Percentiles rank a stretch among this genome's conserved stretches.
These are phyloP conservation scores for Monosporascus sp. DNA, from an alignment of 2,329 filamentous ascomycete species.

Conservation along the genomic window DNA sequence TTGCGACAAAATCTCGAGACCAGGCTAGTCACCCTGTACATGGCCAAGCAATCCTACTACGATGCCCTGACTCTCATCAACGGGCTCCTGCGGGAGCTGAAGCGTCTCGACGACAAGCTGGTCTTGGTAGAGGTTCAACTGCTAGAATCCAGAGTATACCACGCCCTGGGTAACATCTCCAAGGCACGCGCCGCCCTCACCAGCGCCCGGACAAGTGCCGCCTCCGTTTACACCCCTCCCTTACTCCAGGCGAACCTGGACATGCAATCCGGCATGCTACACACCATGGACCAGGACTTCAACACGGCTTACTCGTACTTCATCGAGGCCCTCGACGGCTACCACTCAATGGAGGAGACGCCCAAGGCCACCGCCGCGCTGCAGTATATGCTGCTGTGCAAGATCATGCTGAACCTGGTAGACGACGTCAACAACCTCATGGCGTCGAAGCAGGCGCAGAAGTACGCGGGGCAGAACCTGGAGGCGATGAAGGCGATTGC, in stretches of 20 bases:
- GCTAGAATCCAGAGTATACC: conserved; percentile 93
- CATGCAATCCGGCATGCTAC: conserved; percentile 99
- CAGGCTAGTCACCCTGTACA: conserved; percentile 86
- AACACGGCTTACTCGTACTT: conserved; percentile 99
- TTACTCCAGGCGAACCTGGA: conserved; percentile 92
- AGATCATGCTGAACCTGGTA: conserved; percentile 97
- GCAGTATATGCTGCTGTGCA: conserved; percentile 99
- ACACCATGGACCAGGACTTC: conserved; percentile 98
- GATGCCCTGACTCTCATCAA: conserved; percentile 97
- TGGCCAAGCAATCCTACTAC: conserved; percentile 97
- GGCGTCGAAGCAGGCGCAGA: conserved; percentile 91
- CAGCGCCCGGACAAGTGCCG: conserved; percentile 87
- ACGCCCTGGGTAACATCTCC: conserved; percentile 91
- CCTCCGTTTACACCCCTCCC: conserved; percentile 94
- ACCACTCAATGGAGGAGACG: conserved; percentile 85
- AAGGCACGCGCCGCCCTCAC: conserved; percentile 95
- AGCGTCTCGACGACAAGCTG: conserved; percentile 96
- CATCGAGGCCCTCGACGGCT: conserved; percentile 96
- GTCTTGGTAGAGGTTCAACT: conserved; percentile 97
- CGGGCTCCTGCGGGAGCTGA: conserved; percentile 89
- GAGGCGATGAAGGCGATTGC: conserved; percentile 99
- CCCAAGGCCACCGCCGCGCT: conserved; percentile 90
- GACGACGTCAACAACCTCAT: conserved; percentile 96
- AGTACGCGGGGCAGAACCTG: conserved; percentile 91
- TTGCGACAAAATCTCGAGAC: conserved; percentile 97